phyloP scores from a whole-genome alignment of 2,329 filamentous ascomycete species.

The Phaeophleospora eucalypticola region DNA sequence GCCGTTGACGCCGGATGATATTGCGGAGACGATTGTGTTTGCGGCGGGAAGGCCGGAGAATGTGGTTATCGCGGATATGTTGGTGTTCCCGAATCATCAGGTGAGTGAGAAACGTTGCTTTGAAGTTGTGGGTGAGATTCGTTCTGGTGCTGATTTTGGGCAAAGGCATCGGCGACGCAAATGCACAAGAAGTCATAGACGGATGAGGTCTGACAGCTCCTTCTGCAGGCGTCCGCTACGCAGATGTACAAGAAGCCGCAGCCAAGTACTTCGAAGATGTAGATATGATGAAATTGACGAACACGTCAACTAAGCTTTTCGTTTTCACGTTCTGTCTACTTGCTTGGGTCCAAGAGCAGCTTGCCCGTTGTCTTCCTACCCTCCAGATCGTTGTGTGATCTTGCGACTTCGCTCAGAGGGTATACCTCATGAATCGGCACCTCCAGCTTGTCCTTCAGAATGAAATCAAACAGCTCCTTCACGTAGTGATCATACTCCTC shows the following conservation, averaged over 20 bases:
- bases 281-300: not conserved
- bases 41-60: conserved; percentile 80
- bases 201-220: not conserved
- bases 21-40: conserved; percentile 88
- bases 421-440: conserved; percentile 74
- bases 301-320: not conserved
- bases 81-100: conserved; percentile 88
- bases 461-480: conserved; percentile 67
- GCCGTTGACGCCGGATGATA: conserved; percentile 82
- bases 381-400: conserved; percentile 75
- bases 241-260: not conserved
- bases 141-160: not conserved
- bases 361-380: conserved; percentile 81
- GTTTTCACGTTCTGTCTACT: conserved; percentile 17
- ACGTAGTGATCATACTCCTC: conserved; percentile 69
- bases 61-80: conserved; percentile 80
- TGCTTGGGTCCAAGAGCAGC: conserved; percentile 62
- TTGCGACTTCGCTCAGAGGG: conserved; percentile 65
- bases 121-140: not conserved
- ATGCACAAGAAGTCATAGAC: conserved; percentile 1
- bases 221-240: not conserved
- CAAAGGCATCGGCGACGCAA: conserved; percentile 1
- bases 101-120: conserved; percentile 44
- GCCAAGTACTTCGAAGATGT: not conserved
- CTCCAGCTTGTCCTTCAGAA: conserved; percentile 65